Conservation (phyloP, 177 flowering plant species). For the Tripterygium wilfordii region DNA sequence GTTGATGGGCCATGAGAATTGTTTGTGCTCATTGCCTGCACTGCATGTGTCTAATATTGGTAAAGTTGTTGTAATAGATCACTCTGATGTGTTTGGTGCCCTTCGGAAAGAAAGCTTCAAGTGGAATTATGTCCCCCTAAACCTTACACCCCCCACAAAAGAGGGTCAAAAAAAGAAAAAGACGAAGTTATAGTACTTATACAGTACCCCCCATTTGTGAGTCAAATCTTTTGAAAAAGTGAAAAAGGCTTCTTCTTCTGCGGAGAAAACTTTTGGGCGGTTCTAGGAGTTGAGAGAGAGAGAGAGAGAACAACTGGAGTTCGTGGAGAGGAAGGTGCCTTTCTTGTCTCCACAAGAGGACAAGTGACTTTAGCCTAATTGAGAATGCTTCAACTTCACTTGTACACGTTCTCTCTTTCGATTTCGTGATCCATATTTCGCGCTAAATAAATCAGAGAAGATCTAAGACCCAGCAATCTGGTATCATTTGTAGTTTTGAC, state of each 20-base stretch:
- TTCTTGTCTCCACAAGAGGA: slow-evolving; percentile 40
- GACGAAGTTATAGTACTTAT: too few relatives aligned
- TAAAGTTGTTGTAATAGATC: too few relatives aligned
- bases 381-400: slow-evolving; percentile 5
- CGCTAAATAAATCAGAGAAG: too few relatives aligned
- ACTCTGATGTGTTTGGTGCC: too few relatives aligned
- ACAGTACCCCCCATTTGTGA: slow-evolving; percentile 3
- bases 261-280: not conserved
- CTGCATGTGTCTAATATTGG: too few relatives aligned
- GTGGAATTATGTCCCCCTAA: too few relatives aligned
- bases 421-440: not conserved
- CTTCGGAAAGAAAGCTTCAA: too few relatives aligned
- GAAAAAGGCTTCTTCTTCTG: not conserved
- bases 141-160: not conserved
- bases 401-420: not conserved
- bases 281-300: slow-evolving; percentile 6
- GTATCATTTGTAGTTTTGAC: too few relatives aligned
- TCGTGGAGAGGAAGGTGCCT: slow-evolving; percentile 13
- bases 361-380: slow-evolving; percentile 23
- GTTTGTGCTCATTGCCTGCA: too few relatives aligned
- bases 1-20: too few relatives aligned
- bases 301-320: slow-evolving; percentile 15
- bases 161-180: not conserved
- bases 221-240: slow-evolving; percentile 3
- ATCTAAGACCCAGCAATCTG: too few relatives aligned